A percentile compares a stretch with the other conserved stretches of the same genome.
Evolutionary conservation across 495 filamentous ascomycete species (phyloP).

Genomic region (Penicillium riverlandense): DNA sequence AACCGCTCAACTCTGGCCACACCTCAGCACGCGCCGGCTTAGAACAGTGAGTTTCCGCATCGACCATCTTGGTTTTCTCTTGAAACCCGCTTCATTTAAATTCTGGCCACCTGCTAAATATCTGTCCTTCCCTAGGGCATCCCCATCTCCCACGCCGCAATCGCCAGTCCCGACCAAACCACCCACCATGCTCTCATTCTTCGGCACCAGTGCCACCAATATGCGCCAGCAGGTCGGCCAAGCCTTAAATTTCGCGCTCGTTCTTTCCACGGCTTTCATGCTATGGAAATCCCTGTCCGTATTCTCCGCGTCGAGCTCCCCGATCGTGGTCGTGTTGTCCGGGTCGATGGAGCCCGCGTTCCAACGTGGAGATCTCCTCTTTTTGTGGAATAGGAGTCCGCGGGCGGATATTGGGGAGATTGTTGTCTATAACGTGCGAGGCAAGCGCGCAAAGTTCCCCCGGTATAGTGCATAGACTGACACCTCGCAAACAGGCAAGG

Average conservation of each 20-base stretch:
- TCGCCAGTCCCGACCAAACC: not conserved
- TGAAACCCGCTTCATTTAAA: too few species aligned
- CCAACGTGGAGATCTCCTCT: conserved; percentile 86
- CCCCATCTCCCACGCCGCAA: not conserved
- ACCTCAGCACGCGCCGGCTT: too few species aligned
- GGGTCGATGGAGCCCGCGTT: conserved; percentile 98
- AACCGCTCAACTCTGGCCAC: too few species aligned
- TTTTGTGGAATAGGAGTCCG: conserved; percentile 86
- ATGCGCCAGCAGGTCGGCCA: conserved; percentile 83
- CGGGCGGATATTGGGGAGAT: conserved; percentile 68
- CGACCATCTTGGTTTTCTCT: too few species aligned
- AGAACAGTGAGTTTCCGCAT: too few species aligned
- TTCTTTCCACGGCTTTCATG: conserved; percentile 95
- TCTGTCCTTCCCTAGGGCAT: not conserved
- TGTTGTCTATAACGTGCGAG: conserved; percentile 75
- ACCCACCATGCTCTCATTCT: conserved; percentile 62
- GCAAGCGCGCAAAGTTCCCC: not conserved
- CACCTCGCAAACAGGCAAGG: conserved; percentile 9
- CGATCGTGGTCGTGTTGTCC: conserved; percentile 92
- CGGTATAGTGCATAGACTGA: not conserved
- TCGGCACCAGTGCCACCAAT: conserved; percentile 54
- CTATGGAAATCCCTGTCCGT: conserved; percentile 95
- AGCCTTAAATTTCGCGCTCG: conserved; percentile 89
- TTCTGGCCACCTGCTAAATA: too few species aligned
- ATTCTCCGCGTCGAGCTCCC: conserved; percentile 75